Evolutionary conservation across 2,329 filamentous ascomycete genomes (phyloP), one percentile per base, ranked within the genome.

Genomic region (Corynespora cassiicola): DNA sequence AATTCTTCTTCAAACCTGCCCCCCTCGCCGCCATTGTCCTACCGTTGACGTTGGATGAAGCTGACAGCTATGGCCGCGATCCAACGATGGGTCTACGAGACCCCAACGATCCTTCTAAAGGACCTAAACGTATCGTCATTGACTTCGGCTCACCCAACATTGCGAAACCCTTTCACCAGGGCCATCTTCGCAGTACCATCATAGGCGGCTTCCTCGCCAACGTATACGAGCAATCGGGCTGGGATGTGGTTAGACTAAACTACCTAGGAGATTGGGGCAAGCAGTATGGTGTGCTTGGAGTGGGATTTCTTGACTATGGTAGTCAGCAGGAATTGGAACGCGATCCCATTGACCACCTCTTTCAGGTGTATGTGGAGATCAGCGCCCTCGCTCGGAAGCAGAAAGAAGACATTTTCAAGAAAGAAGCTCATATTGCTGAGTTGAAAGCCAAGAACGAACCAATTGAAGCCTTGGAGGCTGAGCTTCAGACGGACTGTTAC

Each of bases 61-160:
- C 78, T 43, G 50, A 59, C 6, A 67, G 73, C n/a, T 92, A 79
- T 56, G 87, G 87, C 43, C 74, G 72, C 58, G 79, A 84, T 56
- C 68, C 72, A 6, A 69, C 71, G 17, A 61, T 74, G 27, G 82
- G 82, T 16, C 69, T 81, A 17, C 76, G 74, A 49, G 80, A 87
- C 55, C 73, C 76, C 28, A 69, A 72, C 19, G 76, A 86, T 58
- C 73, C 79, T 10, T 75, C 71, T 36, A 72, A 76, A 46, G 80
- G 77, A 42, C 74, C 73, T 55, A 86, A 86, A 73, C 76, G 75
- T 46, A 74, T 81, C 19, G 78, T 90, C 33, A 77, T 90, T 51
- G 87, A 90, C 60, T 90, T 90, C 65, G 88, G 85, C 2, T 88
- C 85, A 7, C 87, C 87, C 30, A 90, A 90, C 62, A 88, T 90